A percentile compares a stretch with the other conserved stretches of the same genome.
Evolutionary conservation across 2,329 filamentous ascomycete genomes (phyloP).

Genomic region (Lasiodiplodia sp.): DNA sequence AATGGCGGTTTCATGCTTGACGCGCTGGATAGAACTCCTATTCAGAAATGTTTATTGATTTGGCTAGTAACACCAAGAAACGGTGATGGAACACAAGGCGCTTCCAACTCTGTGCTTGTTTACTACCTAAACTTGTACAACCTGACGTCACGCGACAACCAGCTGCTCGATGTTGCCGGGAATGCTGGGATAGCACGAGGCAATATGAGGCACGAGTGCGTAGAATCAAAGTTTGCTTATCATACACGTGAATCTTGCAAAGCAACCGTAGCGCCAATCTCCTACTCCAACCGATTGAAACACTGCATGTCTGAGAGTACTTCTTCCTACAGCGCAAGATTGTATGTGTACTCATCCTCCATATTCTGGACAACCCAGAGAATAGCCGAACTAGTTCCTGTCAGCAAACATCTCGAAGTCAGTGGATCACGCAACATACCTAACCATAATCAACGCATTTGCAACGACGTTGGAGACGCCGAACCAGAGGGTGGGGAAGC

Average conservation of each 20-base stretch:
- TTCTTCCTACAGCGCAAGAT: constrained; percentile 62
- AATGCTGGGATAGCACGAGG: background rate
- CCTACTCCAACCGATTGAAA: constrained; percentile 6
- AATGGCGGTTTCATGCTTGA: constrained; percentile 21
- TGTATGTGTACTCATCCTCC: constrained; percentile 77
- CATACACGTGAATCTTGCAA: constrained; percentile 5
- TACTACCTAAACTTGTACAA: background rate
- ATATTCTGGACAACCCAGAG: constrained; percentile 77
- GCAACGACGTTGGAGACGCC: constrained; percentile 71
- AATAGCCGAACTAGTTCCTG: constrained; percentile 61
- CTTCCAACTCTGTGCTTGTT: background rate
- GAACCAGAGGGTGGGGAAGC: constrained; percentile 70
- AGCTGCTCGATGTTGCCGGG: background rate
- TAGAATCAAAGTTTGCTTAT: constrained; percentile 9
- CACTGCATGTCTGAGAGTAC: background rate
- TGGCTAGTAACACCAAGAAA: background rate
- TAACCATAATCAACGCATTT: constrained; percentile 72
- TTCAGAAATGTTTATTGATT: background rate
- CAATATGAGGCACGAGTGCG: background rate
- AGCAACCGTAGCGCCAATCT: constrained; percentile 1
- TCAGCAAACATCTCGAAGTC: constrained; percentile 35
- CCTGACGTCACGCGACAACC: constrained; percentile 5
- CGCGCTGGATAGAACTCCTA: background rate
- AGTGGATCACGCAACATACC: constrained; percentile 54
- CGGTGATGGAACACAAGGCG: background rate